phyloP scores from a whole-genome alignment of 2,329 filamentous ascomycete species.

The Grosmannia clavigera region DNA sequence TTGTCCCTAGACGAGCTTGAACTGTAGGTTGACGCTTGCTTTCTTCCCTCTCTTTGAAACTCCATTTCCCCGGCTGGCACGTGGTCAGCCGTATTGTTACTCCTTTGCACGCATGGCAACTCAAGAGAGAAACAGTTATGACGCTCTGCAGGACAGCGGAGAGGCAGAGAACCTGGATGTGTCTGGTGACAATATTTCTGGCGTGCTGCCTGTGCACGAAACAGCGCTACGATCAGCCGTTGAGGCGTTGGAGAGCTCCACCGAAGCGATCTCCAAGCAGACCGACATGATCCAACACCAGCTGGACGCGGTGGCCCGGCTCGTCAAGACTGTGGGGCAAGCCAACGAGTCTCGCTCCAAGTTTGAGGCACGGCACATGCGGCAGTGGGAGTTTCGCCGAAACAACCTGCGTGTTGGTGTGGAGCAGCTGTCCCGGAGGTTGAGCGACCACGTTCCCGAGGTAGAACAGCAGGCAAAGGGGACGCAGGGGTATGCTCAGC shows the following conservation, averaged over 20 bases:
- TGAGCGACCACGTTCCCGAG: constrained; percentile 34
- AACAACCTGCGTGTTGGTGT: constrained; percentile 31
- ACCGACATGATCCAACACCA: constrained; percentile 49
- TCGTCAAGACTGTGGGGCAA: constrained; percentile 30
- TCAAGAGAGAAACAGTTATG: constrained; percentile 28
- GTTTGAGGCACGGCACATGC: constrained; percentile 22
- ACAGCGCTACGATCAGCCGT: constrained; percentile 49
- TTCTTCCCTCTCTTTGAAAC: background rate
- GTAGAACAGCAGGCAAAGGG: constrained; percentile 37
- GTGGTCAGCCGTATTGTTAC: background rate
- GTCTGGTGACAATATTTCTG: constrained; percentile 17
- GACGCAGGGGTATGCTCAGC: constrained; percentile 31
- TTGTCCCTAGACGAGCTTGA: constrained; percentile 41
- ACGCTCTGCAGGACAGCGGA: constrained; percentile 33
- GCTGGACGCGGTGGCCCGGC: constrained; percentile 44
- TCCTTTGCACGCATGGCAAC: background rate
- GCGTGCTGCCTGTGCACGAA: constrained; percentile 41
- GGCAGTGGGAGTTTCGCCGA: constrained; percentile 27
- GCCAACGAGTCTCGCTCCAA: constrained; percentile 20
- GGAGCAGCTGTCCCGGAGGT: constrained; percentile 32
- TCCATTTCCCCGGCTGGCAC: too few species aligned
- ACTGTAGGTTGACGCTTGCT: constrained; percentile 23
- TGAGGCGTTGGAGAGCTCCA: constrained; percentile 51
- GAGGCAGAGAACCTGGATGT: constrained; percentile 30
- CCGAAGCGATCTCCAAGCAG: constrained; percentile 51